These are phyloP conservation scores for Podaxis mareebaensis DNA, from an alignment of 768 basidiomycete genomes.

Conservation along the genomic window DNA sequence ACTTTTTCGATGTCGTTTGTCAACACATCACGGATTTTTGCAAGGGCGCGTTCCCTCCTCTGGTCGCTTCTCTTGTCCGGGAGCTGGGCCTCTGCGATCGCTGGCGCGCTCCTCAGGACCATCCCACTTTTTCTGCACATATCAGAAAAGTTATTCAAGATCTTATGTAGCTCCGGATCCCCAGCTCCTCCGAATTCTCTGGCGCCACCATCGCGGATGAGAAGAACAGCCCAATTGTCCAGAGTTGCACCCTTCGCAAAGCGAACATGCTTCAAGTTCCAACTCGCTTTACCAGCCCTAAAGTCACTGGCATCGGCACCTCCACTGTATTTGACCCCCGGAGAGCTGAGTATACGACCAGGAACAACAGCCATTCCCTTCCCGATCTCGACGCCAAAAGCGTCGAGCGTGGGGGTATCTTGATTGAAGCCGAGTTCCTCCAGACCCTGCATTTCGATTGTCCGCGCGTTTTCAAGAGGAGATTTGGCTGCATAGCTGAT, in stretches of 20 bases:
- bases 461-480: slow-evolving; percentile 64
- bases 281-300: slow-evolving; percentile 59
- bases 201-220: slow-evolving; percentile 58
- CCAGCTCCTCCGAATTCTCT: slow-evolving; percentile 57
- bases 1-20: slow-evolving; percentile 45
- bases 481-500: slow-evolving; percentile 69
- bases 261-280: slow-evolving; percentile 71
- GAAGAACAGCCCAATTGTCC: slow-evolving; percentile 65
- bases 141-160: slow-evolving; percentile 49
- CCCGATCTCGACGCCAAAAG: slow-evolving; percentile 67
- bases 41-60: slow-evolving; percentile 50
- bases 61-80: slow-evolving; percentile 56
- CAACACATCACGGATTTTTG: slow-evolving; percentile 41
- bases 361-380: slow-evolving; percentile 70
- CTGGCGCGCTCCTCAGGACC: slow-evolving; percentile 40
- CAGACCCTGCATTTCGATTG: slow-evolving; percentile 64
- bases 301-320: slow-evolving; percentile 36
- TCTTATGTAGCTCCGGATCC: slow-evolving; percentile 55
- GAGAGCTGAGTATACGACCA: slow-evolving; percentile 64
- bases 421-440: slow-evolving; percentile 56
- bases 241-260: slow-evolving; percentile 61
- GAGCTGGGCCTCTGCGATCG: slow-evolving; percentile 41
- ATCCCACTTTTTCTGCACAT: slow-evolving; percentile 74
- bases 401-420: slow-evolving; percentile 38
- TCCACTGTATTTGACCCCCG: slow-evolving; percentile 56